Conservation (phyloP, 2,329 filamentous ascomycete genomes). For the Penicillium sp. region DNA sequence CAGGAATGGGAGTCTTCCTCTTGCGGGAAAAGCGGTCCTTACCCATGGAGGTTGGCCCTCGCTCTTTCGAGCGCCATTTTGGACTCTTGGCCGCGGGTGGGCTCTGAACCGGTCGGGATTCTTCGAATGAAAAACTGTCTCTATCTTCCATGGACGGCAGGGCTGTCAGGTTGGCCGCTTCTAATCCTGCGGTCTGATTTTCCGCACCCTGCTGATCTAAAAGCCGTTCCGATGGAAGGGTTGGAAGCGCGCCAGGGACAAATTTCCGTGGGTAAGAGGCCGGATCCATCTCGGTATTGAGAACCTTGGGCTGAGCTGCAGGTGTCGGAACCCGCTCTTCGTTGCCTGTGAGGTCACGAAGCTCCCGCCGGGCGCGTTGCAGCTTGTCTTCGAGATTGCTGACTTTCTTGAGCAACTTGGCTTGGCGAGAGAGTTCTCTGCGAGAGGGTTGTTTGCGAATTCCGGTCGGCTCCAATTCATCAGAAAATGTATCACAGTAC, state of each 20-base stretch:
- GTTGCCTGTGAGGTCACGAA: slow-evolving; percentile 50
- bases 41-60: slow-evolving; percentile 21
- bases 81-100: slow-evolving; percentile 14
- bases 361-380: slow-evolving; percentile 54
- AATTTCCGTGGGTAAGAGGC: slow-evolving; percentile 37
- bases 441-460: slow-evolving; percentile 53
- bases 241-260: slow-evolving; percentile 44
- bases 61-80: slow-evolving; percentile 16
- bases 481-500: slow-evolving; percentile 20
- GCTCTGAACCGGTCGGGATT: slow-evolving; percentile 5
- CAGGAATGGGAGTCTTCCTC: slow-evolving; percentile 36
- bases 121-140: slow-evolving; percentile 15
- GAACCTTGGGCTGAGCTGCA: slow-evolving; percentile 9
- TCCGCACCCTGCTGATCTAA: slow-evolving; percentile 35
- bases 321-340: slow-evolving; percentile 23
- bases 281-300: slow-evolving; percentile 27
- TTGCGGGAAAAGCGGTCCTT: slow-evolving; percentile 37
- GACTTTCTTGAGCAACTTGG: slow-evolving; percentile 59
- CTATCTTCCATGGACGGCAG: slow-evolving; percentile 15
- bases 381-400: slow-evolving; percentile 62
- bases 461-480: slow-evolving; percentile 26
- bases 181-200: slow-evolving; percentile 11
- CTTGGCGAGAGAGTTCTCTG: slow-evolving; percentile 57
- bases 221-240: slow-evolving; percentile 48
- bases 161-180: slow-evolving; percentile 12